Base-by-base conservation (phyloP, 768 basidiomycete genomes). In the Rhodotorula diobovata region DNA sequence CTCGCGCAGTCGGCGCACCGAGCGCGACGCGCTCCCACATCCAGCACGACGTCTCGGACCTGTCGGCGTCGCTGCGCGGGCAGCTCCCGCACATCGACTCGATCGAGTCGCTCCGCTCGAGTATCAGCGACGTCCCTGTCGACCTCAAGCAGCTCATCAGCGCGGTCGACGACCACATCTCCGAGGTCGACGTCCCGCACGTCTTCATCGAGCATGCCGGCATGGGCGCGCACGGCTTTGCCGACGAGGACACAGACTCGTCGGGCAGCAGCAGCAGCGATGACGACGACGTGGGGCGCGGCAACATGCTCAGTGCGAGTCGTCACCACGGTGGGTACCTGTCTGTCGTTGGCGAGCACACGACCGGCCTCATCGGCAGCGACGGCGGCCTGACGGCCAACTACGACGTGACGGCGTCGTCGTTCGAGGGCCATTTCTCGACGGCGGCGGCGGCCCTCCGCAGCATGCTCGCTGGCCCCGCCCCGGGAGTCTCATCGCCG, bases 101-200 rank as follows among this genome's bases (percentile, higher is more conserved):
- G 61, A 46, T 66, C 61, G 65, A 73, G 37, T 69, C 64, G 18
- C 64, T 73, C 43, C 67, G 72, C 0, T 73, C 72, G 43, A 69
- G 56, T 56, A 63, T 73, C 11, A 55, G 50, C 37, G 72, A 70
- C 43, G 72, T 70, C 1, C 68, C 72, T 14, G 28, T 30, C 30
- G 72, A 70, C 39, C 62, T 74, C n/a, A 48, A 59, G 23, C 53
- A 61, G 21, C 58, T 74, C 35, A 74, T 74, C 59, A 41, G 37
- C 46, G 53, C 35, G 1, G 68, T 74, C 62, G 63, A 70, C 37
- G 68, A 74, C 32, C 72, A 73, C 56, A 66, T 73, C 51, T 66
- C 64, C 39, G 72, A 69, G 35, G 64, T 66, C 48, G 67, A 69
- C 35, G 37, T 60, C 25, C 20, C 35, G 25, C 50, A 54, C 20